phyloP scores from a whole-genome alignment of 2,329 filamentous ascomycete genomes.

The Metarhizium guizhouense region DNA sequence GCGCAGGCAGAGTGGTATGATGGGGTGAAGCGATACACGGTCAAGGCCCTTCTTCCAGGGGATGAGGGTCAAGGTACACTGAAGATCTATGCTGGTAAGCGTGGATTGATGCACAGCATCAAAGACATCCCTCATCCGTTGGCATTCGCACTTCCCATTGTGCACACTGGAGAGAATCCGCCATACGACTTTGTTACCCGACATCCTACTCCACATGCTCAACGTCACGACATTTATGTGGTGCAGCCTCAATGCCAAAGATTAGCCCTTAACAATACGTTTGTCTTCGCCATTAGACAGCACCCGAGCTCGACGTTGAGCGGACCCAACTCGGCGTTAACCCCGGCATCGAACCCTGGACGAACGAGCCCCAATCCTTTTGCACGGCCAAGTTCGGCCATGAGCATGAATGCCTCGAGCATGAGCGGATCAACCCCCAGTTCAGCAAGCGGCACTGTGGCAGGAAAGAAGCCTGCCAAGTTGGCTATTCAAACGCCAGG shows the following conservation, averaged over 20 bases:
- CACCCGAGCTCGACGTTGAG: constrained; percentile 56
- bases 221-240: constrained; percentile 93
- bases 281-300: constrained; percentile 92
- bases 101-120: constrained; percentile 94
- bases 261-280: constrained; percentile 90
- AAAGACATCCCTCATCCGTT: constrained; percentile 92
- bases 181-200: constrained; percentile 87
- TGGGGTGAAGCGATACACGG: constrained; percentile 80
- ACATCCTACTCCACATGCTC: constrained; percentile 95
- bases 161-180: constrained; percentile 87
- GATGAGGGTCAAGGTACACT: constrained; percentile 84
- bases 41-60: constrained; percentile 85
- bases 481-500: constrained; percentile 88
- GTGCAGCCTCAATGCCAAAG: constrained; percentile 88
- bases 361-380: constrained; percentile 52
- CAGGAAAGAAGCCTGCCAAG: constrained; percentile 80
- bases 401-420: constrained; percentile 55
- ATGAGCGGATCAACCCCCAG: constrained; percentile 49
- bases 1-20: constrained; percentile 87
- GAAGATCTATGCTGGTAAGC: constrained; percentile 88
- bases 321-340: constrained; percentile 26
- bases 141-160: constrained; percentile 80
- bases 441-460: constrained; percentile 41
- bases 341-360: constrained; percentile 38
- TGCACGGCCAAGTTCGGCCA: constrained; percentile 49